phyloP scores from a whole-genome alignment of 2,329 filamentous ascomycete species.

The Rhynchosporium agropyri region DNA sequence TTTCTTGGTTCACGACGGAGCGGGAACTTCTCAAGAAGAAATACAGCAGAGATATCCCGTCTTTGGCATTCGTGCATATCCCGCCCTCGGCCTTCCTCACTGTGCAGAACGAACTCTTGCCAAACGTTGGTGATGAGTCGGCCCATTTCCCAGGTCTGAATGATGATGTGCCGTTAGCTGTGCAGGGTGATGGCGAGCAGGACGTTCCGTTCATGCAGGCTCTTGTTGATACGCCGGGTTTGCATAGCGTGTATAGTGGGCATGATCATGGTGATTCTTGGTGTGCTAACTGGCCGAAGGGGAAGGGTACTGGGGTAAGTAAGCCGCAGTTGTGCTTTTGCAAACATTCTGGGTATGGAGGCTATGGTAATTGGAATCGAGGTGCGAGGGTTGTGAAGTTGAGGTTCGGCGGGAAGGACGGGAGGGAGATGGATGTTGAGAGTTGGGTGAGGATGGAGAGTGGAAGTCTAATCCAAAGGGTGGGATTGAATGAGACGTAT shows the following conservation, averaged over 20 bases:
- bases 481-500: constrained; percentile 62
- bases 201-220: constrained; percentile 67
- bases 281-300: constrained; percentile 53
- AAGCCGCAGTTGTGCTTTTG: constrained; percentile 60
- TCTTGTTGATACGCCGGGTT: constrained; percentile 54
- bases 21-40: constrained; percentile 38
- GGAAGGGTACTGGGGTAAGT: constrained; percentile 49
- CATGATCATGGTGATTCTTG: constrained; percentile 68
- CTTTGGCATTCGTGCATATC: constrained; percentile 59
- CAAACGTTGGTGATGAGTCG: constrained; percentile 34
- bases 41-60: constrained; percentile 48
- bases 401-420: constrained; percentile 51
- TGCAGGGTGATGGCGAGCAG: constrained; percentile 43
- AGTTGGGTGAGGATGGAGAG: constrained; percentile 66
- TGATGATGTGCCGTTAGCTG: constrained; percentile 45
- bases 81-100: constrained; percentile 48
- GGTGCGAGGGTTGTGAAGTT: constrained; percentile 48
- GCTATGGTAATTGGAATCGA: constrained; percentile 66
- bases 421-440: constrained; percentile 46
- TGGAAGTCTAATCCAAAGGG: constrained; percentile 52
- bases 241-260: constrained; percentile 63
- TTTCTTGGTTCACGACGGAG: constrained; percentile 49
- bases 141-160: constrained; percentile 51
- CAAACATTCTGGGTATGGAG: constrained; percentile 70
- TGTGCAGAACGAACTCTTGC: constrained; percentile 43